phyloP scores from a whole-genome alignment of 495 filamentous ascomycete species.

The Penicillium lagena region DNA sequence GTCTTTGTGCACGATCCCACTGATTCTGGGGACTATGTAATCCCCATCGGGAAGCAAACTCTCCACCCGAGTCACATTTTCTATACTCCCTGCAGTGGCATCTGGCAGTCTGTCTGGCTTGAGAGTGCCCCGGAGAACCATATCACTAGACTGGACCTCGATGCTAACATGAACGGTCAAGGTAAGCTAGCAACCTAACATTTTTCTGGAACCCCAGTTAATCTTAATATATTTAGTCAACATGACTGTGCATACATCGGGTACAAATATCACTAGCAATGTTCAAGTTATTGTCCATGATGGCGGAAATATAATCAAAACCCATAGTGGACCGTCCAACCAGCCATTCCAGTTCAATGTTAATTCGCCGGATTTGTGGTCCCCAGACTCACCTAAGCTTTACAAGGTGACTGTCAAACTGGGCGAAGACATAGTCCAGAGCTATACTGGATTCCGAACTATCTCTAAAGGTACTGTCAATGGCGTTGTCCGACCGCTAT shows the following conservation, averaged over 20 bases:
- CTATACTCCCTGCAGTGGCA: conserved; percentile 62
- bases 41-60: conserved; percentile 61
- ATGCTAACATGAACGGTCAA: conserved; percentile 52
- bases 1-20: conserved; percentile 64
- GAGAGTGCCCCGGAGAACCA: conserved; percentile 51
- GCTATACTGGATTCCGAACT: conserved; percentile 64
- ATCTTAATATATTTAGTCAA: conserved; percentile 28
- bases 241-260: conserved; percentile 38
- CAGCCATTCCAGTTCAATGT: conserved; percentile 46
- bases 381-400: conserved; percentile 51
- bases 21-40: conserved; percentile 43
- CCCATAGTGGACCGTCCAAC: conserved; percentile 34
- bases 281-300: conserved; percentile 41
- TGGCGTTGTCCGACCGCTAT: conserved; percentile 50
- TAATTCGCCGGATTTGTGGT: conserved; percentile 48
- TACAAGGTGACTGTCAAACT: conserved; percentile 56
- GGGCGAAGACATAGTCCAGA: conserved; percentile 48
- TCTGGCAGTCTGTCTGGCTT: conserved; percentile 66
- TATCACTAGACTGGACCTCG: conserved; percentile 48
- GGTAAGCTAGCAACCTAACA: conserved; percentile 25
- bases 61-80: conserved; percentile 56
- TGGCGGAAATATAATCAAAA: conserved; percentile 29
- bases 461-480: conserved; percentile 45
- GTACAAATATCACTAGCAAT: conserved; percentile 11
- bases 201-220: too few species aligned